Evolutionary conservation across 305 asterid species (phyloP).

Genomic region (Withania somnifera): DNA sequence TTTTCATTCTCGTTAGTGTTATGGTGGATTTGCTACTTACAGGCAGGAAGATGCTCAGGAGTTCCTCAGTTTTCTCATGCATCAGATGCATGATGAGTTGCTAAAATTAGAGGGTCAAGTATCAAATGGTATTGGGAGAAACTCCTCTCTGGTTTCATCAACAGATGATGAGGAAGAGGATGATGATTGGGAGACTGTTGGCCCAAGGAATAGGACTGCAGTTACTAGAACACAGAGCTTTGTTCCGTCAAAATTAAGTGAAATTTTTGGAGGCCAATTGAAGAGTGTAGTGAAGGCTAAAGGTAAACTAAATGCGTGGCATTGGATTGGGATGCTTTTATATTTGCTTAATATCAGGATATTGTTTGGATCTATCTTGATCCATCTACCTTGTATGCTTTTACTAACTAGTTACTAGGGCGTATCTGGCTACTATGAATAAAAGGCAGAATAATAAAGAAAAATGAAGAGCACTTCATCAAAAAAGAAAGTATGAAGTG

Average conservation of each 20-base stretch:
- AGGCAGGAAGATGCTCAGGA: slow-evolving; percentile 96
- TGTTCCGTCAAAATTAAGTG: slow-evolving; percentile 64
- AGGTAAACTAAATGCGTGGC: slow-evolving; percentile 30
- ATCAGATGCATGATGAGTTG: slow-evolving; percentile 91
- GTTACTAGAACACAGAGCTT: slow-evolving; percentile 76
- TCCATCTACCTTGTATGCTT: neutral
- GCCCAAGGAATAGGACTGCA: slow-evolving; percentile 58
- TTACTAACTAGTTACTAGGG: neutral
- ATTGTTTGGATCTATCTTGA: neutral
- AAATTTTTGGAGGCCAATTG: slow-evolving; percentile 75
- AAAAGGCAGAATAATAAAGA: neutral
- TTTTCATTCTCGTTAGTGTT: neutral
- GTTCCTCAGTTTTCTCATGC: slow-evolving; percentile 79
- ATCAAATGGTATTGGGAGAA: slow-evolving; percentile 39
- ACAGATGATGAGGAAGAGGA: slow-evolving; percentile 51
- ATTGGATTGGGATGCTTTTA: neutral
- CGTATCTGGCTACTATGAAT: neutral
- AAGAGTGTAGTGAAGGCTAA: slow-evolving; percentile 75
- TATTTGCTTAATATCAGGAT: neutral
- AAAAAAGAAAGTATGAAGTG: no score
- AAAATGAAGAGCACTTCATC: neutral
- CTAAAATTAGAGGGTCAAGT: slow-evolving; percentile 54
- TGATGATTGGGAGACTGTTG: slow-evolving; percentile 70
- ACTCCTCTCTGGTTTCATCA: slow-evolving; percentile 52
- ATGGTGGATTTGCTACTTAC: slow-evolving; percentile 13